These are phyloP conservation scores for Colletotrichum echinochloae DNA, from an alignment of 2,329 filamentous ascomycete genomes.

Conservation along the genomic window DNA sequence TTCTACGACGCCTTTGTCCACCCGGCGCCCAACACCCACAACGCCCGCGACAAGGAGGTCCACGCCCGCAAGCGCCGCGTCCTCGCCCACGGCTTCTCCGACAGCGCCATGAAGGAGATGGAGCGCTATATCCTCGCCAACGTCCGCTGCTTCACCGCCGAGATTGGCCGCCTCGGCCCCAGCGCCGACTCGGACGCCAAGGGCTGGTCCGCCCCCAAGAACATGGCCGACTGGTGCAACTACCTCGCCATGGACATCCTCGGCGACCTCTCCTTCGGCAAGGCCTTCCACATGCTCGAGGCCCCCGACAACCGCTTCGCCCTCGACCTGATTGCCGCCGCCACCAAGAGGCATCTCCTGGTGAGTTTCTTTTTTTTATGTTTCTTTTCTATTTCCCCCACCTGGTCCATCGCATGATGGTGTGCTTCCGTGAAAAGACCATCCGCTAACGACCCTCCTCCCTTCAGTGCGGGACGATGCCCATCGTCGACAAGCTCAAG, in stretches of 20 bases:
- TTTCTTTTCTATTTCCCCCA: no score
- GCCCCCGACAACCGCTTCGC: constrained; percentile 72
- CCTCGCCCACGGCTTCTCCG: constrained; percentile 78
- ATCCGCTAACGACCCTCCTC: constrained; percentile 8
- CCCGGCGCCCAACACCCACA: constrained; percentile 79
- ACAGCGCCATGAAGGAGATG: constrained; percentile 74
- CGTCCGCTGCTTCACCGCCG: constrained; percentile 73
- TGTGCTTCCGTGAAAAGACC: no score
- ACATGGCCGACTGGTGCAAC: constrained; percentile 73
- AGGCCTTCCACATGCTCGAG: constrained; percentile 73
- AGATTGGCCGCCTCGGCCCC: constrained; percentile 59
- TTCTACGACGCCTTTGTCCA: constrained; percentile 82
- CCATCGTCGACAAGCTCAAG: constrained; percentile 73
- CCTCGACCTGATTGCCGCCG: constrained; percentile 74
- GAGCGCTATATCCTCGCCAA: constrained; percentile 75
- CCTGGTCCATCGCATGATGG: no score
- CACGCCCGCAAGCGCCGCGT: constrained; percentile 80
- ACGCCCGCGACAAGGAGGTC: constrained; percentile 74
- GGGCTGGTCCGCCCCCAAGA: constrained; percentile 69
- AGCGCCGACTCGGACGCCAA: constrained; percentile 57
- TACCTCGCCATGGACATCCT: constrained; percentile 73
- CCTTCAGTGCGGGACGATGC: constrained; percentile 81
- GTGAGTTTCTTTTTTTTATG: constrained; percentile 57
- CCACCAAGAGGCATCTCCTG: constrained; percentile 76
- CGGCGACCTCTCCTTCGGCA: constrained; percentile 71